A percentile compares a stretch with the other conserved stretches of the same genome.
These are phyloP conservation scores for Zhuliangozyma blackwelliae DNA, from an alignment of 1,139 yeast genomes.

Conservation along the genomic window DNA sequence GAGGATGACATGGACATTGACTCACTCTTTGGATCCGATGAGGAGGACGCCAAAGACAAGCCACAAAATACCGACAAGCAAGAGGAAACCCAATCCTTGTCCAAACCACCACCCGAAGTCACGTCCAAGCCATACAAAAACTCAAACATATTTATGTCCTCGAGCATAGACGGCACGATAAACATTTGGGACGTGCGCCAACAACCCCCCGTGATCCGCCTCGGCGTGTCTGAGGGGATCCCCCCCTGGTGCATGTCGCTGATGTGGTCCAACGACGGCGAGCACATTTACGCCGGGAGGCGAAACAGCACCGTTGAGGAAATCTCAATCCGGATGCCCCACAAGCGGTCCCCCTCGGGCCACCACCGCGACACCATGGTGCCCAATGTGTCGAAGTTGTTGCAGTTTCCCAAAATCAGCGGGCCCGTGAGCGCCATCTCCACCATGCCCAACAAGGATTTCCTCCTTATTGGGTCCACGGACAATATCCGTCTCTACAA, in stretches of 20 bases:
- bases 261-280: conserved; percentile 86
- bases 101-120: conserved; percentile 10
- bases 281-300: conserved; percentile 76
- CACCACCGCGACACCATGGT: conserved; percentile 19
- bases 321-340: conserved; percentile 65
- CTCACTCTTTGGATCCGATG: conserved; percentile 78
- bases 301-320: conserved; percentile 88
- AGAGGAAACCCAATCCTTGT: background rate
- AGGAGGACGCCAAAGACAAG: conserved; percentile 21
- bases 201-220: conserved; percentile 40
- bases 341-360: conserved; percentile 18
- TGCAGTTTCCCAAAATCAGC: conserved; percentile 80
- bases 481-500: conserved; percentile 89
- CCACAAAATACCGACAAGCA: conserved; percentile 11
- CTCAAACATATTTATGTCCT: conserved; percentile 65
- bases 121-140: conserved; percentile 30
- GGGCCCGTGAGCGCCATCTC: conserved; percentile 86
- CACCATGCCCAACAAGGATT: conserved; percentile 77
- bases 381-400: conserved; percentile 51
- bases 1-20: conserved; percentile 63
- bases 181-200: conserved; percentile 80
- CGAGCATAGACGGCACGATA: conserved; percentile 80
- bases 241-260: conserved; percentile 98
- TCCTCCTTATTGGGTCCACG: conserved; percentile 79
- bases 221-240: conserved; percentile 58